Base-by-base conservation (phyloP, 371 early-diverging fungal genomes). In the Dichotomocladium elegans region DNA sequence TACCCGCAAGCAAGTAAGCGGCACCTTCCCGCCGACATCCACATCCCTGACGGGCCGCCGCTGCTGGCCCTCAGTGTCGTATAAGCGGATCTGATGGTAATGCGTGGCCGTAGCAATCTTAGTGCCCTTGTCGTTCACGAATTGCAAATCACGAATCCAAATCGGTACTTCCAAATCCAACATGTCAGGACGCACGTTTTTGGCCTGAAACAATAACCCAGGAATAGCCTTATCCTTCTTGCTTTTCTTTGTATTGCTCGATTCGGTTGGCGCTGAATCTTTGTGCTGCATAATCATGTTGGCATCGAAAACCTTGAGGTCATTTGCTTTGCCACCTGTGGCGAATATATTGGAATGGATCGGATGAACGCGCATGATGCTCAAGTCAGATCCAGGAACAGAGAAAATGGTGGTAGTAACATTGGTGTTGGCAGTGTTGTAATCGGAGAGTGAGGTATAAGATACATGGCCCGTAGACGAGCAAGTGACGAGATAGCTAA, bases 101-200 rank as follows among this genome's bases (percentile, higher is more conserved):
- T 87, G 85, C 0, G 94, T 92, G 14, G 82, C 82, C 24, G 83
- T 78, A 14, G 83, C 88, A 14, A 91, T 31, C 25, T 69, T 56
- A 8, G 72, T 77, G 0, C 65, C 63, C 14, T 79, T 70, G 27
- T 72, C 59, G 42, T 81, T 79, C 57, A 84, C 51, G 57, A 89
- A 94, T 60, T 82, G 82, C 41, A 94, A 54, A 58, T 92, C 92
- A 2, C 91, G 91, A 44, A 93, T 85, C 90, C 92, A 92, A 4
- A 96, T 83, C 3, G 93, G 92, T 21, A 88, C 86, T 17, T 88
- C 80, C 52, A 96, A 60, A 63, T 91, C 90, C 57, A 96, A 70
- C 49, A 80, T 71, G 50, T 94, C 93, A 33, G 6, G 40, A 14
- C 70, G 64, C 41, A 86, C 82, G 57, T 89, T 85, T 57, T 85